Evolutionary conservation across 163 green algal species (phyloP), one percentile per base, ranked within the genome.

Genomic region (Trebouxia gelatinosa): DNA sequence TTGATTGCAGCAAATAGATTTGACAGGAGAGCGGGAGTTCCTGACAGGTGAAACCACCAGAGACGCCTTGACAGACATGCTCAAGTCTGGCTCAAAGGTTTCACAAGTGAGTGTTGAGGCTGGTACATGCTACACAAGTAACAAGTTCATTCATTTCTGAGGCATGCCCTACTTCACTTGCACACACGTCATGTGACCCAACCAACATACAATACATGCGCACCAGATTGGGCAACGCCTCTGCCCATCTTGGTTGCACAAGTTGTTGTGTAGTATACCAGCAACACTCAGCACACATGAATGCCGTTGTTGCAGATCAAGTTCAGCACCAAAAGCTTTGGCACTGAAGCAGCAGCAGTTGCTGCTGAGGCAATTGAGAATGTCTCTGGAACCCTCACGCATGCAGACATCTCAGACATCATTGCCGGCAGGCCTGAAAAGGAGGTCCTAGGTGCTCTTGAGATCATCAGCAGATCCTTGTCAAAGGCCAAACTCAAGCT

Each of bases 251-350:
- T 54, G 43, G 13, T 54, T 13, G 13, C 43, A 13, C 11, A 23
- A 54, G 11, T 54, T 13, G 43, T 13, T 23, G 43, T 13, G 13
- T 13, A 23, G 43, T 13, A 54, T 13, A 54, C 43, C 13, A 54
- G 43, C 43, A 54, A 23, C 43, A 13, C 43, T 23, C 13, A 13
- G 13, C 43, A 54, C 13, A 54, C 43, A 54, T 54, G 11, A 23
- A 54, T 54, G 43, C 43, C 43, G 43, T 28, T 65, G 54, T 5
- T 78, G 72, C 89, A 96, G 89, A 89, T 98, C 68, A 90, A 89
- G 58, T 91, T 98, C 70, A 95, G 89, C 86, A 97, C 88, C 71
- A 98, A 98, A 81, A 95, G 89, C 81, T 98, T 98, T 87, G 92
- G 90, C 4, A 68, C 86, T 21, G 94, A 98, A 11, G 91, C 93